Conservation (phyloP, 2,329 filamentous ascomycete species). For the Aureobasidium subglaciale region DNA sequence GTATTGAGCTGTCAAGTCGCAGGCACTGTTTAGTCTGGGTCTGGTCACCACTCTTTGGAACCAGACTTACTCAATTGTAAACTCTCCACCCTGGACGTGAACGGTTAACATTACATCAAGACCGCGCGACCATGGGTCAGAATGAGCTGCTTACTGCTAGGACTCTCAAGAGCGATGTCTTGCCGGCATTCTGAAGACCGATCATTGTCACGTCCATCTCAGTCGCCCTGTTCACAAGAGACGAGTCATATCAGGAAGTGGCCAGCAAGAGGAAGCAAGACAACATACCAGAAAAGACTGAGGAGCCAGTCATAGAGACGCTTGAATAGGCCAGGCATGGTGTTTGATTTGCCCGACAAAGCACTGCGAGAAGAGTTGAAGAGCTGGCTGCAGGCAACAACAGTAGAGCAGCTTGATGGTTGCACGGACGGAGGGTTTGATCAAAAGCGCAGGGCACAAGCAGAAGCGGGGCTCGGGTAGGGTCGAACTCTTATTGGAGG, state of each 20-base stretch:
- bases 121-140: background rate
- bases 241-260: conserved; percentile 42
- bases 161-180: conserved; percentile 89
- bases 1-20: conserved; percentile 66
- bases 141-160: conserved; percentile 92
- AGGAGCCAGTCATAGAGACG: conserved; percentile 97
- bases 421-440: conserved; percentile 3
- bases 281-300: conserved; percentile 85
- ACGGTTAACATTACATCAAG: conserved; percentile 5
- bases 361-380: conserved; percentile 18
- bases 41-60: conserved; percentile 26
- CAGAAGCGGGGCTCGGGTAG: conserved; percentile 14
- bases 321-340: conserved; percentile 87
- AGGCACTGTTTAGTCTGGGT: background rate
- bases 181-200: conserved; percentile 94
- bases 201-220: conserved; percentile 99
- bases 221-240: conserved; percentile 63
- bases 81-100: conserved; percentile 76
- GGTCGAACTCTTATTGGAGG: conserved; percentile 13
- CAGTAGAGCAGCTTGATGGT: conserved; percentile 6
- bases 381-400: background rate
- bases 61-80: conserved; percentile 86
- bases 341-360: conserved; percentile 23
- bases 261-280: conserved; percentile 21
- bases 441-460: conserved; percentile 1